phyloP scores from a whole-genome alignment of 139 green algal genomes.

The Deuterostichococcus epilithicus region DNA sequence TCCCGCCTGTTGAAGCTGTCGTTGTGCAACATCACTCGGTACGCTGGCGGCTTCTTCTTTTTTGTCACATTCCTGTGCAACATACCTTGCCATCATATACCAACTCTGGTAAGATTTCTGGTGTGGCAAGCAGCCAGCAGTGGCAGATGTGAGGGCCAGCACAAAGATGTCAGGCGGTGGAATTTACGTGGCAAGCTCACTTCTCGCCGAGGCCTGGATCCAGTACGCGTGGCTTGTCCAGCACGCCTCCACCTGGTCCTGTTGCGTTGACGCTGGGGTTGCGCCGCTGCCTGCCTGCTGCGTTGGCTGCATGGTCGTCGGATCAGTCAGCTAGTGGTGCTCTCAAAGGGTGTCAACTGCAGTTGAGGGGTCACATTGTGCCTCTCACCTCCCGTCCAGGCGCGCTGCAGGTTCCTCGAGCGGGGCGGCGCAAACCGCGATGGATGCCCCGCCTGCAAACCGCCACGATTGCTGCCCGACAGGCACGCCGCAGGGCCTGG shows the following conservation, averaged over 20 bases:
- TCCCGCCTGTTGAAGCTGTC: conserved; percentile 90
- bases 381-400: no score
- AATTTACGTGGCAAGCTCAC: no score
- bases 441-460: background rate
- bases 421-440: background rate
- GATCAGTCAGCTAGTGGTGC: no score
- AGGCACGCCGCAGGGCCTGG: no score
- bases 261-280: background rate
- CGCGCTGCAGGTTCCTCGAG: background rate
- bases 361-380: no score
- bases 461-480: background rate
- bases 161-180: no score
- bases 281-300: background rate
- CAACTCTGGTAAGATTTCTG: background rate
- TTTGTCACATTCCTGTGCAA: conserved; percentile 29
- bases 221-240: conserved; percentile 14
- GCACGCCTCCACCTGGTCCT: conserved; percentile 12
- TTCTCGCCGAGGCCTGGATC: background rate
- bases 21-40: conserved; percentile 89
- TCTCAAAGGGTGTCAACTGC: no score
- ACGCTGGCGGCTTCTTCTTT: conserved; percentile 67
- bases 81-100: background rate
- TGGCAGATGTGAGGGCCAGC: no score
- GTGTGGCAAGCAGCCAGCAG: no score
- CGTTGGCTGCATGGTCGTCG: background rate